phyloP scores from a whole-genome alignment of 495 filamentous ascomycete genomes.

The Talaromyces trachyspermus region DNA sequence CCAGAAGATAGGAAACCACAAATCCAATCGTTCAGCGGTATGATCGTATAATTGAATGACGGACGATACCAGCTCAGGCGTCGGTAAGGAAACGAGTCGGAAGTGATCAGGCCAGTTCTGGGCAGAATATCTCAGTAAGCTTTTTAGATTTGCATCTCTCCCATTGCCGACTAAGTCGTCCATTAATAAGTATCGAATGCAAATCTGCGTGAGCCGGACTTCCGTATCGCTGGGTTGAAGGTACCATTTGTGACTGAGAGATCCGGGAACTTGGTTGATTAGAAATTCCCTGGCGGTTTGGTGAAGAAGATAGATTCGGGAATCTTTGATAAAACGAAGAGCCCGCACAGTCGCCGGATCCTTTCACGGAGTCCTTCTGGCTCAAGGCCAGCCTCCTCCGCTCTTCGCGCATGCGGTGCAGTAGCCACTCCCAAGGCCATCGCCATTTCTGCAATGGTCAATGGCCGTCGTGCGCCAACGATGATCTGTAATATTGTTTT shows the following conservation, averaged over 20 bases:
- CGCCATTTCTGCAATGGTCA: constrained; percentile 23
- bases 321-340: constrained; percentile 32
- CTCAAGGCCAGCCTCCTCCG: constrained; percentile 19
- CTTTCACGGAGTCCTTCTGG: constrained; percentile 10
- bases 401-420: constrained; percentile 10
- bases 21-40: neutral
- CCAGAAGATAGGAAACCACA: constrained; percentile 18
- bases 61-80: neutral
- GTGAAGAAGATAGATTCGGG: constrained; percentile 28
- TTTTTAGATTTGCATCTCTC: constrained; percentile 5
- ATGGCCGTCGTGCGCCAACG: constrained; percentile 22
- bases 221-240: constrained; percentile 12
- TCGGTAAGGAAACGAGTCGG: constrained; percentile 9
- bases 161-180: constrained; percentile 11
- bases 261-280: constrained; percentile 4
- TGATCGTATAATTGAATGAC: constrained; percentile 13
- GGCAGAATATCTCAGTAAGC: constrained; percentile 19
- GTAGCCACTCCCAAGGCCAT: constrained; percentile 24
- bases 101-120: constrained; percentile 19
- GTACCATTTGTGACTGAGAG: constrained; percentile 7
- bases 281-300: constrained; percentile 28
- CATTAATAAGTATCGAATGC: constrained; percentile 19
- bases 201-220: constrained; percentile 14
- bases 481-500: constrained; percentile 27
- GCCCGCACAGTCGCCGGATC: constrained; percentile 29